Evolutionary conservation across 495 filamentous ascomycete genomes (phyloP), one percentile per base, ranked within the genome.

Genomic region (Penicillium manginii): DNA sequence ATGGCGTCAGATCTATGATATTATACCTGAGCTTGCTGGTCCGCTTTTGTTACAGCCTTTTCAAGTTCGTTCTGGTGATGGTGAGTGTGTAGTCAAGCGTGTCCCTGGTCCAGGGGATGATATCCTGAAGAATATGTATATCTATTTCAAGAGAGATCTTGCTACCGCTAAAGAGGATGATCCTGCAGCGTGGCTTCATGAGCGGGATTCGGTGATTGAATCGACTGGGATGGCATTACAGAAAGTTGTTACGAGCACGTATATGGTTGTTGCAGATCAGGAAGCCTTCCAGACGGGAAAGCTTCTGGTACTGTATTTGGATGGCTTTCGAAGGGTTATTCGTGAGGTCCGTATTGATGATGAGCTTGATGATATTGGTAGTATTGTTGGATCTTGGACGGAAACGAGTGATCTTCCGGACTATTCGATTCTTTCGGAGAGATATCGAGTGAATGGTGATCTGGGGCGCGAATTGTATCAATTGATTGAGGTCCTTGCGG

Each of bases 291-390:
- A 21, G 9, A 26, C 45, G 12, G 32, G 52, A 15, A 35, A 23
- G n/a, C 26, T 53, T 4, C 46, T 26, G 8, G 23, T 60, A 19
- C 18, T 60, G 35, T 60, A 60, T 55, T 37, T 60, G 11, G 52
- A 60, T 17, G 51, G 52, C 9, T 45, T 55, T 29, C 45, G 58
- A 50, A 40, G 47, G 7, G 32, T 60, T 26, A 17, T 50, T 50
- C 58, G 58, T 17, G 51, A 50, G 23, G 58, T 33, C 10, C 52
- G 58, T 31, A 11, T 60, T 17, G 51, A 55, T 45, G 22, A 46
- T 15, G 51, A 46, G 22, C 32, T 10, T 15, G 43, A 59, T n/a
- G n/a, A n/a, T n/a, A n/a, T n/a, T n/a, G n/a, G n/a, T n/a, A n/a
- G n/a, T n/a, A n/a, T n/a, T n/a, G n/a, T n/a, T n/a, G n/a, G n/a